phyloP scores from a whole-genome alignment of 2,329 filamentous ascomycete species.

The Kalmusia sp. region DNA sequence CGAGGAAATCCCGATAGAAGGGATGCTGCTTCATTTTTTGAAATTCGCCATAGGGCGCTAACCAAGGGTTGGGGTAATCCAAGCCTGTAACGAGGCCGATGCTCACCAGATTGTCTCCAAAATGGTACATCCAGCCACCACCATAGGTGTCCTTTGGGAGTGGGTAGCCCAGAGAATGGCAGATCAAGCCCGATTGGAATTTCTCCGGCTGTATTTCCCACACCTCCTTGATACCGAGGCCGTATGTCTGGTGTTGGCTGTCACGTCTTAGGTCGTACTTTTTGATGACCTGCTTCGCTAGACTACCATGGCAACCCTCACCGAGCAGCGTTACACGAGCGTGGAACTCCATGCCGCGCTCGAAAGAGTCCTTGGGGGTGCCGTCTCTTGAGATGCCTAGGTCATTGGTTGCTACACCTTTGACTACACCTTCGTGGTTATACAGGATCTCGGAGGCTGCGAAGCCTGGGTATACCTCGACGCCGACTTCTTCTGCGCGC shows the following conservation, averaged over 20 bases:
- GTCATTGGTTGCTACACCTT: conserved; percentile 95
- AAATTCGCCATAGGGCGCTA: conserved; percentile 94
- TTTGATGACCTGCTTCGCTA: conserved; percentile 93
- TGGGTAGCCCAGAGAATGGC: conserved; percentile 93
- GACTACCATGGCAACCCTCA: conserved; percentile 93
- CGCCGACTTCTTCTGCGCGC: conserved; percentile 92
- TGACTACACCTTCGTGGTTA: conserved; percentile 82
- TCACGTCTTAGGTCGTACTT: conserved; percentile 91
- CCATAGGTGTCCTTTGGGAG: conserved; percentile 89
- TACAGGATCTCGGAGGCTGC: conserved; percentile 94
- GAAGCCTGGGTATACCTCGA: conserved; percentile 96
- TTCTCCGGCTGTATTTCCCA: conserved; percentile 96
- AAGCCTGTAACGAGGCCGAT: conserved; percentile 91
- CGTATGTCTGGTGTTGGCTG: conserved; percentile 94
- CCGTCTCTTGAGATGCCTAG: conserved; percentile 83
- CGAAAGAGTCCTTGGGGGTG: conserved; percentile 86
- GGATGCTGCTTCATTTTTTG: conserved; percentile 99
- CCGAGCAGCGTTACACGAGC: conserved; percentile 89
- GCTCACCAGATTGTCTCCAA: conserved; percentile 94
- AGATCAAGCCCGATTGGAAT: conserved; percentile 84
- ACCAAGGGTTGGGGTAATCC: conserved; percentile 96
- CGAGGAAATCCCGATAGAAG: conserved; percentile 83
- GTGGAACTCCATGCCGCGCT: conserved; percentile 98
- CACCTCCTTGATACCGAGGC: conserved; percentile 91
- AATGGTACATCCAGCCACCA: conserved; percentile 99